These are phyloP conservation scores for Musa troglodytarum DNA, from an alignment of 176 grass and related monocot species.

Conservation along the genomic window DNA sequence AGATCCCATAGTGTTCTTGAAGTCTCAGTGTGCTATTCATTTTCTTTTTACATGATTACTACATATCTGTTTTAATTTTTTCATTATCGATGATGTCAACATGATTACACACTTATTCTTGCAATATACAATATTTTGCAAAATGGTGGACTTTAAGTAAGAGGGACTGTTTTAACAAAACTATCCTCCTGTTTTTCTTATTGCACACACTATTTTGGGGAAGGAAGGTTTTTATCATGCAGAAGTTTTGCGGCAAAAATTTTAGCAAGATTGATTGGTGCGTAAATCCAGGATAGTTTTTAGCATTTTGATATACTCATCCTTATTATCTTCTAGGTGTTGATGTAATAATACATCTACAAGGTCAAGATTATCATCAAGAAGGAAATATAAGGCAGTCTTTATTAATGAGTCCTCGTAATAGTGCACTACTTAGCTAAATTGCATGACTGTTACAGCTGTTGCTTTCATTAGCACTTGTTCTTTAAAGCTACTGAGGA, in stretches of 20 bases:
- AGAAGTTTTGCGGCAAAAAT: not conserved
- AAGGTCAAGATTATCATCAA: not conserved
- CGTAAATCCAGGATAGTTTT: not conserved
- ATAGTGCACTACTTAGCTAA: too few species aligned
- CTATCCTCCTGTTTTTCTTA: not conserved
- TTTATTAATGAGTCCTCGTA: too few species aligned
- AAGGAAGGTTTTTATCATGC: not conserved
- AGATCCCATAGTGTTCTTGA: not conserved
- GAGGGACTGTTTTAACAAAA: not conserved
- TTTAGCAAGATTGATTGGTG: not conserved
- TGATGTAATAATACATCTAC: not conserved
- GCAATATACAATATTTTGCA: too few species aligned
- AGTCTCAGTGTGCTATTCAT: not conserved
- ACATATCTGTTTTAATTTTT: too few species aligned
- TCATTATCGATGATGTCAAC: not conserved
- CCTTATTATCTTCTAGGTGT: not conserved
- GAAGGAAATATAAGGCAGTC: not conserved
- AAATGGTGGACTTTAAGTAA: not conserved
- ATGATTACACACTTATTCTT: not conserved
- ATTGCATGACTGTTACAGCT: too few species aligned
- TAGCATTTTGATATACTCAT: not conserved
- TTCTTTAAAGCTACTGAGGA: not conserved
- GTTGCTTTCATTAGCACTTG: not conserved
- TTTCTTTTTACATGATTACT: too few species aligned
- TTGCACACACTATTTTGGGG: not conserved